Base-by-base conservation (phyloP, 179 eudicot genomes). In the Patellifolia procumbens region DNA sequence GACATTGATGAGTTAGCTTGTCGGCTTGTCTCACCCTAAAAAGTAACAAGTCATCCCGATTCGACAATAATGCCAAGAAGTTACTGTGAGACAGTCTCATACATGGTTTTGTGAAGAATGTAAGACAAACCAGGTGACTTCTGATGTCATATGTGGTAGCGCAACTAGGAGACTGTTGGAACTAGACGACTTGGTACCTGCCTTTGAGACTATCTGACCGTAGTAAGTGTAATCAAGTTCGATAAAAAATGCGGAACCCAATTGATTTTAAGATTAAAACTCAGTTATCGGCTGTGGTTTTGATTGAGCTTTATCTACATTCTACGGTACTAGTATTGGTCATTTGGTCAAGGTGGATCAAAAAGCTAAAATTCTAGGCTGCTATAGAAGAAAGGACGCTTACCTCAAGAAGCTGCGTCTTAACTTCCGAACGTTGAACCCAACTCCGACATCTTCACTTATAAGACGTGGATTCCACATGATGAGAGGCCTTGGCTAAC, bases 381-480 rank as follows among this genome's bases (percentile, higher is more conserved):
- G 28, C 39, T 45, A 64, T 15, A 61, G 59, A 37, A 17, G 37
- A 17, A 75, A 73, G 58, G 60, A 48, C 43, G 59, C 37, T 62
- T 85, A 92, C 98, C 97, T 87, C 71, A 92, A 75, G 81, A 94
- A 95, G 76, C 79, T 82, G 37, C 95, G 88, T 52, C 91, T 81
- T 70, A 95, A 76, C 81, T 88, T 84, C 49, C 99, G 89, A 46
- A 92, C 99, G 53, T 95, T 95, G 84, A 91, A 84, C 51, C 99
- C 99, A n/a, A 95, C 92, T 78, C 99, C 99, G 42, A 95, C 99
- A 74, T 93, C 99, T 85, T 90, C 98, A 77, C 98, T 95, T 72
- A 95, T 70, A 61, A 95, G 97, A 79, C 97, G 98, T 26, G 99
- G 98, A 83, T 95, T 95, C 99, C 99, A 95, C 99, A 95, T 95